Evolutionary conservation across 2,329 filamentous ascomycete species (phyloP).

Genomic region (Hypomyces perniciosus): DNA sequence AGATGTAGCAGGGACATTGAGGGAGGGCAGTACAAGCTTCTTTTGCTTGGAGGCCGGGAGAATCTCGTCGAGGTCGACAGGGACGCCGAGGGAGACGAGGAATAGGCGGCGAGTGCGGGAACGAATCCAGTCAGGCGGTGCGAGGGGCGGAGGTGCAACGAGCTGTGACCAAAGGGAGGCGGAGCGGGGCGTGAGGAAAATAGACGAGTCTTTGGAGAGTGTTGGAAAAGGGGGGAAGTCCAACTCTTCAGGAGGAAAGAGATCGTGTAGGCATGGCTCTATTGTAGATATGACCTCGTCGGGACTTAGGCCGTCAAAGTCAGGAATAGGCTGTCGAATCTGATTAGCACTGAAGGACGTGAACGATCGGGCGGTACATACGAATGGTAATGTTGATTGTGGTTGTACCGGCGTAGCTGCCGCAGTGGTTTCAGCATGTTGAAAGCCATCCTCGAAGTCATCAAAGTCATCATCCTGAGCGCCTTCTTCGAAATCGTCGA

Average conservation of each 20-base stretch:
- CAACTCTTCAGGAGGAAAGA: slow-evolving; percentile 56
- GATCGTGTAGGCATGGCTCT: slow-evolving; percentile 59
- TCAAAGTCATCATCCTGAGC: slow-evolving; percentile 53
- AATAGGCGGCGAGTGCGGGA: slow-evolving; percentile 92
- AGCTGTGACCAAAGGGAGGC: slow-evolving; percentile 94
- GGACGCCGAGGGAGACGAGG: slow-evolving; percentile 89
- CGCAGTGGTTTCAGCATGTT: slow-evolving; percentile 39
- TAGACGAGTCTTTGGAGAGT: slow-evolving; percentile 50
- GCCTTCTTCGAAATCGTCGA: slow-evolving; percentile 58
- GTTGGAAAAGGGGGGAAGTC: slow-evolving; percentile 45
- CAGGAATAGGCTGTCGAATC: slow-evolving; percentile 53
- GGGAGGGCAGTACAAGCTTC: slow-evolving; percentile 87
- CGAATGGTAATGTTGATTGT: slow-evolving; percentile 39
- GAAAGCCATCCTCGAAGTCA: slow-evolving; percentile 69
- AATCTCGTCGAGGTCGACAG: slow-evolving; percentile 95
- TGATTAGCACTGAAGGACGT: not conserved
- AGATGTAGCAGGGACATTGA: slow-evolving; percentile 60
- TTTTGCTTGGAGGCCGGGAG: slow-evolving; percentile 96
- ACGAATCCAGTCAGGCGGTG: slow-evolving; percentile 96
- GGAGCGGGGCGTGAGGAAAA: slow-evolving; percentile 80
- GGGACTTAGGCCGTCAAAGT: slow-evolving; percentile 56
- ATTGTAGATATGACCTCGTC: slow-evolving; percentile 56
- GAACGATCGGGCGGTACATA: slow-evolving; percentile 22
- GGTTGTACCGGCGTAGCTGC: slow-evolving; percentile 24
- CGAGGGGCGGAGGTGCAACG: slow-evolving; percentile 86